Base-by-base conservation (phyloP, 129 eudicot genomes). In the Artemisia tridentata region DNA sequence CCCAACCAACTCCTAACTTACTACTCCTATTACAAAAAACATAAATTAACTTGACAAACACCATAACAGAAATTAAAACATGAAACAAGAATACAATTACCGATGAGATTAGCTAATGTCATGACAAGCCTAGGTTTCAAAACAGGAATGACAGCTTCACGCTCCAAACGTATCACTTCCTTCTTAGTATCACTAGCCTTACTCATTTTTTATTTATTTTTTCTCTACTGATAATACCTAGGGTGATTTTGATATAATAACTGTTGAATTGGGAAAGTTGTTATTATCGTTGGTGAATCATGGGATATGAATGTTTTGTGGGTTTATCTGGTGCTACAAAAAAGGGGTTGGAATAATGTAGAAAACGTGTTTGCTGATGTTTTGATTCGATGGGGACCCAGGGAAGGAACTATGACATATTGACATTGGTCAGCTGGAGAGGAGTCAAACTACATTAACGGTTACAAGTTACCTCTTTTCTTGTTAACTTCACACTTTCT, bases 61-160 rank as follows among this genome's bases (percentile, higher is more conserved):
- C 1, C 27, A 27, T 60, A 61, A 15, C 15, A 71, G 1, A 65
- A 20, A 15, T 20, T 20, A 41, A 43, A 19, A 7, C 5, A 18
- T 45, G 13, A 51, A 54, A 5, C 20, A 48, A 51, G 17, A 46
- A 31, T 4, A 3, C 51, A 27, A 65, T 48, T 81, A 92, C 98
- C 98, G 53, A 92, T 92, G 73, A 92, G 96, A 79, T 88, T 87
- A 57, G 96, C 91, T 57, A 92, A 67, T 78, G 78, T 76, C 90
- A 92, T 88, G 75, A 85, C 80, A 74, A 89, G 86, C 56, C 79
- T 89, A 69, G 98, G 98, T 84, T 92, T 92, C 73, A 92, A 68
- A 55, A 92, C 65, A 23, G 98, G 98, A 73, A 92, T 89, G 6
- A 92, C 98, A 0, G 98, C 86, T 78, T 92, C 98, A 43, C 86